A percentile compares a stretch with the other conserved stretches of the same genome.
Evolutionary conservation across 2,329 filamentous ascomycete genomes (phyloP).

Genomic region (Colletotrichum magnum): DNA sequence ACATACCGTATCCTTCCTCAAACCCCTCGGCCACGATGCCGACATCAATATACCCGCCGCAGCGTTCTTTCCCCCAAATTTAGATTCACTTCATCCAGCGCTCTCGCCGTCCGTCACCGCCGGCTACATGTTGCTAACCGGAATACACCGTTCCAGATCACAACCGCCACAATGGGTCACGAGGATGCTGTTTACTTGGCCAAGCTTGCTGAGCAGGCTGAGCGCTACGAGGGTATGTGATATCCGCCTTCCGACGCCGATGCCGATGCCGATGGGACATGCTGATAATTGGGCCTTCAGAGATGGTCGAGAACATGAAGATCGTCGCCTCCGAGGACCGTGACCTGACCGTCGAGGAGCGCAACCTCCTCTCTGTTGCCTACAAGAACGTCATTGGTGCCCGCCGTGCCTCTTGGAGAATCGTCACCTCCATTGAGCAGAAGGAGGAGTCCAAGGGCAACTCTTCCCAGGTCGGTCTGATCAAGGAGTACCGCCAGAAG

Average conservation of each 20-base stretch:
- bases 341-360: slow-evolving; percentile 92
- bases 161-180: slow-evolving; percentile 88
- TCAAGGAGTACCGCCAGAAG: slow-evolving; percentile 99
- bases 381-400: slow-evolving; percentile 99
- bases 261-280: slow-evolving; percentile 28
- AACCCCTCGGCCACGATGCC: slow-evolving; percentile 3
- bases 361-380: slow-evolving; percentile 96
- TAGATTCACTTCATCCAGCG: slow-evolving; percentile 6
- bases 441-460: slow-evolving; percentile 99
- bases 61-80: neutral
- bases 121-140: slow-evolving; percentile 35
- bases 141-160: slow-evolving; percentile 34
- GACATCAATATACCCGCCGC: slow-evolving; percentile 11
- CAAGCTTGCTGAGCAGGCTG: slow-evolving; percentile 99
- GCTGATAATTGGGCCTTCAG: slow-evolving; percentile 61
- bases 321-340: slow-evolving; percentile 90
- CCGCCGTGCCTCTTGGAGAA: slow-evolving; percentile 97
- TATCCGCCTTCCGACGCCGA: slow-evolving; percentile 3
- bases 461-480: slow-evolving; percentile 87
- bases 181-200: slow-evolving; percentile 99
- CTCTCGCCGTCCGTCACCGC: slow-evolving; percentile 10
- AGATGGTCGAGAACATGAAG: slow-evolving; percentile 99
- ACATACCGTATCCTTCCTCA: slow-evolving; percentile 16
- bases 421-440: slow-evolving; percentile 98
- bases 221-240: slow-evolving; percentile 96